Percentiles rank a stretch among this genome's conserved stretches.
Conservation (phyloP, 2,329 filamentous ascomycete species). For the Achaetomium macrosporum region DNA sequence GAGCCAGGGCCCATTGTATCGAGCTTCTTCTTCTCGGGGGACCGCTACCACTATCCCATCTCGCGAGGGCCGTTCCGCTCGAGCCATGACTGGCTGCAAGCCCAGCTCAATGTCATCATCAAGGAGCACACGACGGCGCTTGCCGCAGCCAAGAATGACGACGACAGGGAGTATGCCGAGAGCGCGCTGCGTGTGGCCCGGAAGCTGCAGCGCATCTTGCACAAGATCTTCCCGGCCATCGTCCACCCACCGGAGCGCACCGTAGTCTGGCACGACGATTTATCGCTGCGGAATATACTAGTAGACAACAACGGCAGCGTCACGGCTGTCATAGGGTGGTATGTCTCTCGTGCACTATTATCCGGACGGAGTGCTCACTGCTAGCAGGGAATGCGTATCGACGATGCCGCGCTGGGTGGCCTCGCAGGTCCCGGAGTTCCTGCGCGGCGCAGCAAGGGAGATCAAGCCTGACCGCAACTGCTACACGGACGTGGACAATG, state of each 20-base stretch:
- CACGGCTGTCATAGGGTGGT: slow-evolving; percentile 37
- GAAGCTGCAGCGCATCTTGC: slow-evolving; percentile 29
- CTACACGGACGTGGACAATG: slow-evolving; percentile 28
- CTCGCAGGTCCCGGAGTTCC: slow-evolving; percentile 31
- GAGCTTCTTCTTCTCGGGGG: slow-evolving; percentile 31
- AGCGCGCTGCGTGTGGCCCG: slow-evolving; percentile 22
- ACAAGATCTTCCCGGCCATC: slow-evolving; percentile 28
- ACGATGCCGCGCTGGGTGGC: slow-evolving; percentile 35
- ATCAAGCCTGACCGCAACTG: slow-evolving; percentile 28
- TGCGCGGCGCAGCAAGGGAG: slow-evolving; percentile 27
- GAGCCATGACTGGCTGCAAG: slow-evolving; percentile 34
- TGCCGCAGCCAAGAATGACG: slow-evolving; percentile 21
- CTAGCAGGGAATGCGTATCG: slow-evolving; percentile 32
- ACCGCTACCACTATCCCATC: slow-evolving; percentile 29
- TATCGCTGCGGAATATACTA: slow-evolving; percentile 36
- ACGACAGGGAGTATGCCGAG: slow-evolving; percentile 31
- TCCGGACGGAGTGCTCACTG: background rate
- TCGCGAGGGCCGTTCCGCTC: slow-evolving; percentile 34
- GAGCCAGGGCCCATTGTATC: slow-evolving; percentile 29
- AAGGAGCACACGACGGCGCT: slow-evolving; percentile 25
- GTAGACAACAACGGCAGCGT: slow-evolving; percentile 33
- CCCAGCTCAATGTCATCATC: slow-evolving; percentile 29
- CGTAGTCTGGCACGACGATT: slow-evolving; percentile 35
- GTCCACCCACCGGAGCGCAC: slow-evolving; percentile 27
- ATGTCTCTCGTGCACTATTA: background rate